Conservation (phyloP, 2,329 filamentous ascomycete species). For the Paecilomyces sp. region DNA sequence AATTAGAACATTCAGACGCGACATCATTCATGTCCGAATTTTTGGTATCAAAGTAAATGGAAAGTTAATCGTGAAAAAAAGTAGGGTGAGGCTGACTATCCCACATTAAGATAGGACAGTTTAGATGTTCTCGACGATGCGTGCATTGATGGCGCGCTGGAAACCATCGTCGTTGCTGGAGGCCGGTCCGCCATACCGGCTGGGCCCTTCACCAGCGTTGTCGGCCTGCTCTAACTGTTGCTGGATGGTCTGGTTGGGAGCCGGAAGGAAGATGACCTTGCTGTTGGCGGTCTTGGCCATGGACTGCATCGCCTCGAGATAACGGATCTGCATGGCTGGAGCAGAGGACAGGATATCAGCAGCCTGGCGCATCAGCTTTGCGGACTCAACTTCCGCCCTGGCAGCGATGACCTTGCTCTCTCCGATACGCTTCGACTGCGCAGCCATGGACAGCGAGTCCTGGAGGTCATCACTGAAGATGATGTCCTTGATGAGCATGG, state of each 20-base stretch:
- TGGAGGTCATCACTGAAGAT: slow-evolving; percentile 94
- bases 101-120: neutral
- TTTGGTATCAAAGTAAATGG: neutral
- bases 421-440: slow-evolving; percentile 96
- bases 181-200: slow-evolving; percentile 38
- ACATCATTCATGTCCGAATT: neutral
- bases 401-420: slow-evolving; percentile 98
- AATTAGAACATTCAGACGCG: neutral
- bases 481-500: slow-evolving; percentile 99
- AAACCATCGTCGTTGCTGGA: slow-evolving; percentile 52
- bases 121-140: slow-evolving; percentile 81
- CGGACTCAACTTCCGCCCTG: slow-evolving; percentile 90
- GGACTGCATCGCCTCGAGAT: slow-evolving; percentile 96
- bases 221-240: slow-evolving; percentile 45
- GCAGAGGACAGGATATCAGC: slow-evolving; percentile 88
- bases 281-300: slow-evolving; percentile 92
- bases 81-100: neutral
- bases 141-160: slow-evolving; percentile 73
- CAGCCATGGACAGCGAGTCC: slow-evolving; percentile 94
- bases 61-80: neutral
- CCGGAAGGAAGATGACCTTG: slow-evolving; percentile 80
- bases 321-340: slow-evolving; percentile 96
- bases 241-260: slow-evolving; percentile 52
- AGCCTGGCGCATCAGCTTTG: slow-evolving; percentile 77
- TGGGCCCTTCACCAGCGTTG: slow-evolving; percentile 50